Evolutionary conservation across 768 basidiomycete species (phyloP).

Genomic region (Amanita molliuscula): DNA sequence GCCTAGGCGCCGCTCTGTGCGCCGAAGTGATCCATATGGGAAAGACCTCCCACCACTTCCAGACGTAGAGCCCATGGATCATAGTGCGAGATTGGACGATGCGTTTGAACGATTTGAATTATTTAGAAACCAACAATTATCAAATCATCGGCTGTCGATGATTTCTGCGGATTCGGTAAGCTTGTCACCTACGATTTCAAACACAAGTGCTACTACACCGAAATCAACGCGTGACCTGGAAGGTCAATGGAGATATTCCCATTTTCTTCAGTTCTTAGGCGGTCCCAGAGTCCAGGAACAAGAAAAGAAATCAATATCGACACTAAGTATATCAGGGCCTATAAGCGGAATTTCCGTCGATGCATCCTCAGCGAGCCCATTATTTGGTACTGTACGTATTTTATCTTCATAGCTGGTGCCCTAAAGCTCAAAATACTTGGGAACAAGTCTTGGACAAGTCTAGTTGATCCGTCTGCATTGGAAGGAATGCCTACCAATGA

Average conservation of each 20-base stretch:
- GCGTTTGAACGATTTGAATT: slow-evolving; percentile 86
- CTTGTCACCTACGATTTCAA: slow-evolving; percentile 10
- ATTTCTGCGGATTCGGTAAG: slow-evolving; percentile 5
- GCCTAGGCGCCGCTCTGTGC: slow-evolving; percentile 19
- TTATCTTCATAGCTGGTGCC: slow-evolving; percentile 4
- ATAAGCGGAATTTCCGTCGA: slow-evolving; percentile 29
- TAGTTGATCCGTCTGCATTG: slow-evolving; percentile 77
- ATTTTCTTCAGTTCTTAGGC: slow-evolving; percentile 48
- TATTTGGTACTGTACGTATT: slow-evolving; percentile 54
- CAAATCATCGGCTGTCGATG: slow-evolving; percentile 2
- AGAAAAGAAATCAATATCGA: slow-evolving; percentile 25
- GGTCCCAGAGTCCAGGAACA: slow-evolving; percentile 49
- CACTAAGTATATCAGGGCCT: slow-evolving; percentile 60
- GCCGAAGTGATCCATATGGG: slow-evolving; percentile 4
- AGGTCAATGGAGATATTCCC: slow-evolving; percentile 28
- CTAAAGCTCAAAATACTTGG: slow-evolving; percentile 2
- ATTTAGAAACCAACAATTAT: slow-evolving; percentile 46
- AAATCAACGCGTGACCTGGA: slow-evolving; percentile 21
- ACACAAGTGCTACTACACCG: slow-evolving; percentile 10
- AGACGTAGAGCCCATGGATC: slow-evolving; percentile 22
- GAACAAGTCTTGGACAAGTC: slow-evolving; percentile 79
- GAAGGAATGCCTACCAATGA: slow-evolving; percentile 73
- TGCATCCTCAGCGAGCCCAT: slow-evolving; percentile 38
- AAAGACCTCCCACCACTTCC: slow-evolving; percentile 53
- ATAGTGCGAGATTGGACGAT: slow-evolving; percentile 52